Base-by-base conservation (phyloP, 805 yeast species). In the Wickerhamiella azyma region DNA sequence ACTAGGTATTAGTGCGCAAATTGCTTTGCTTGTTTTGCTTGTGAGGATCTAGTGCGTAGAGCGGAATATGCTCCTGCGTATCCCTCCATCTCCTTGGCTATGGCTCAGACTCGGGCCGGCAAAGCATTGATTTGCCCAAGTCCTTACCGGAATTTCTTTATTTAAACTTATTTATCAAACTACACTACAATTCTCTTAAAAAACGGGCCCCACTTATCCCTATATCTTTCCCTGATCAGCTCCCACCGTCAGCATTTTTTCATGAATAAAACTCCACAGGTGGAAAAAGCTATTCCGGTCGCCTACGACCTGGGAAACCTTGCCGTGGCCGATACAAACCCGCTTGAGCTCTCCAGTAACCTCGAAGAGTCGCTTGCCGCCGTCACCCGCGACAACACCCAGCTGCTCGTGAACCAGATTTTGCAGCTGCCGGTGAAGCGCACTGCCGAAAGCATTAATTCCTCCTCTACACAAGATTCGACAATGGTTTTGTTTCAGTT, bases 211-310 rank as follows among this genome's bases (percentile, higher is more conserved):
- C n/a, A n/a, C n/a, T n/a, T n/a, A n/a, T n/a, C n/a, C n/a, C n/a
- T n/a, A n/a, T n/a, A n/a, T n/a, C n/a, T n/a, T n/a, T n/a, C n/a
- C n/a, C 7, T 21, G 24, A 21, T 5, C 7, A 21, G 7, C 5
- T 9, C 10, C 16, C 33, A 11, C 16, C 33, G 33, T 30, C 33
- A 30, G 33, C 33, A 30, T 26, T 41, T 35, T 41, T 30, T 13
- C 39, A 41, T 47, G 48, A 46, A 33, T 33, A 54, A 50, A 29
- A 47, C 56, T 21, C 53, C 59, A 2, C 52, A 49, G 26, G 97
- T 92, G 30, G 94, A 85, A 41, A 88, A 88, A 63, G 81, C 81
- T 26, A 85, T 92, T 50, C 96, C 97, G 24, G 92, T 83, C 43
- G 69, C 77, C 3, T 89, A 74, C 60, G 98, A 92, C 62, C 67